Conservation (phyloP, 2,329 filamentous ascomycete species). For the Colletotrichum australisinense region DNA sequence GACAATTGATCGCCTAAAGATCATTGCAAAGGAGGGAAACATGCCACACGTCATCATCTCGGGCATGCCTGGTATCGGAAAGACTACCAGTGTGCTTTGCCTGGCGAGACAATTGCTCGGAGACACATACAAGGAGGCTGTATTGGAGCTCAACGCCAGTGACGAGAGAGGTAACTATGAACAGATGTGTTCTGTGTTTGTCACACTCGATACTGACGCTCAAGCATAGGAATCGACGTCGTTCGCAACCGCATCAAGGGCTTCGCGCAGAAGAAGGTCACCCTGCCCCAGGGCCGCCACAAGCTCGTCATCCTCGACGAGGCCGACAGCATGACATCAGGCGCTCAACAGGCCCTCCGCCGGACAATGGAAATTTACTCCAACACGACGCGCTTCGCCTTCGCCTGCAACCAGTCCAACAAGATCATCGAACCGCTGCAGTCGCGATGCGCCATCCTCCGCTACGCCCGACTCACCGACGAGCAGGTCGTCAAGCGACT, state of each 20-base stretch:
- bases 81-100: slow-evolving; percentile 95
- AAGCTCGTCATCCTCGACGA: slow-evolving; percentile 98
- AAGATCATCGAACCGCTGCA: slow-evolving; percentile 99
- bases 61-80: slow-evolving; percentile 99
- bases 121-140: slow-evolving; percentile 95
- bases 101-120: slow-evolving; percentile 92
- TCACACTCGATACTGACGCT: neutral
- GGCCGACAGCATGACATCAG: slow-evolving; percentile 97
- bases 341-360: slow-evolving; percentile 93
- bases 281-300: slow-evolving; percentile 87
- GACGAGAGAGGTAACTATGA: slow-evolving; percentile 80
- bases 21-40: slow-evolving; percentile 98
- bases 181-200: slow-evolving; percentile 63
- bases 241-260: slow-evolving; percentile 98
- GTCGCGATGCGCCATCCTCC: slow-evolving; percentile 93
- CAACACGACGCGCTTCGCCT: slow-evolving; percentile 94
- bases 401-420: slow-evolving; percentile 98
- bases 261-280: slow-evolving; percentile 99
- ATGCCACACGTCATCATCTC: slow-evolving; percentile 99
- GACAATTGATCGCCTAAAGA: slow-evolving; percentile 96
- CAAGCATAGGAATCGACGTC: slow-evolving; percentile 83
- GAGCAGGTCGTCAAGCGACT: slow-evolving; percentile 91
- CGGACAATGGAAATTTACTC: slow-evolving; percentile 99
- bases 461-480: slow-evolving; percentile 93
- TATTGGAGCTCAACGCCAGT: slow-evolving; percentile 94